Conservation (phyloP, 1,139 yeast species). For the Barnettozyma hawaiiensis region DNA sequence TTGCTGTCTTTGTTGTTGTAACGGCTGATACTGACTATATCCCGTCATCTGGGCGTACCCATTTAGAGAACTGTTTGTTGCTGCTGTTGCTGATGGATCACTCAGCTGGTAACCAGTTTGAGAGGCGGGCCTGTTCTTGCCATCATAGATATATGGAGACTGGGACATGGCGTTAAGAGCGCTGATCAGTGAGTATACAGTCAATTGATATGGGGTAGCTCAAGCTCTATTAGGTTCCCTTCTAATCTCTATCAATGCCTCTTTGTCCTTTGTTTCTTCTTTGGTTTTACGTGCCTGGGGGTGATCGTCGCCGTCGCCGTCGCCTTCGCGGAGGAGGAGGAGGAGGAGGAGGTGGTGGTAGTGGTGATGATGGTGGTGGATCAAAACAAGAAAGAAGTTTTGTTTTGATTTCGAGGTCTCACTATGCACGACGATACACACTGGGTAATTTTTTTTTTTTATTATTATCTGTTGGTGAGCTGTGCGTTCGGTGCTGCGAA, state of each 20-base stretch:
- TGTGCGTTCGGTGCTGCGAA: not conserved
- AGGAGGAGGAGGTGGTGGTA: too few species aligned
- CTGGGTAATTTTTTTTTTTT: not conserved
- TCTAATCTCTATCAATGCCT: too few species aligned
- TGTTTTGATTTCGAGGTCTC: not conserved
- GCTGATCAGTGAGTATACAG: not conserved
- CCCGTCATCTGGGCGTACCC: constrained; percentile 2
- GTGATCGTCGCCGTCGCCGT: too few species aligned
- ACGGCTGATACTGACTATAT: constrained; percentile 10
- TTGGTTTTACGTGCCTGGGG: not conserved
- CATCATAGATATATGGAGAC: constrained; percentile 15
- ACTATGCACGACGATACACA: not conserved
- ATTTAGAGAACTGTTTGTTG: not conserved
- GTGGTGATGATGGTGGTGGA: too few species aligned
- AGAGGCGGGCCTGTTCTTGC: constrained; percentile 8
- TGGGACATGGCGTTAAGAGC: constrained; percentile 12
- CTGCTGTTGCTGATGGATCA: not conserved
- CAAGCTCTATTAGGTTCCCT: too few species aligned
- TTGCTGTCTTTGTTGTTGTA: constrained; percentile 11
- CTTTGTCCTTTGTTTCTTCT: not conserved
- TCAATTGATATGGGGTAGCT: not conserved
- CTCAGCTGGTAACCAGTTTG: constrained; percentile 6
- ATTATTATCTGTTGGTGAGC: not conserved
- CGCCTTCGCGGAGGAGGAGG: too few species aligned
- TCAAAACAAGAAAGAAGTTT: too few species aligned